Evolutionary conservation across 768 basidiomycete species (phyloP).

Genomic region (Tylopilus balloui): DNA sequence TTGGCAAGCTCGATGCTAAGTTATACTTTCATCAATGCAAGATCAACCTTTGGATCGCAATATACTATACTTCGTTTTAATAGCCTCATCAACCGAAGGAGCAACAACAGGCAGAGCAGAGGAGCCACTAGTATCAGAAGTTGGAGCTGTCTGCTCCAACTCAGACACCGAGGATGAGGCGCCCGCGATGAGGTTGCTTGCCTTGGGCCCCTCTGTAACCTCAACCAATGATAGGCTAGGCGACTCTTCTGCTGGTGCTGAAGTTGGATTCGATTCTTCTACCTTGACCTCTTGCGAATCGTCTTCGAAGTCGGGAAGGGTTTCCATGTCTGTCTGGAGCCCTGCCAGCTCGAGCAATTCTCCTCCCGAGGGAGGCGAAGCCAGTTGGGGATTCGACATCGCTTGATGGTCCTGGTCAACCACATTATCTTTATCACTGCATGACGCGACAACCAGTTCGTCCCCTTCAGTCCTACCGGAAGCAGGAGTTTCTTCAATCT

Average conservation of each 20-base stretch:
- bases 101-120: slow-evolving; percentile 5
- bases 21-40: slow-evolving; percentile 5
- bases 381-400: slow-evolving; percentile 1
- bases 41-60: neutral
- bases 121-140: slow-evolving; percentile 1
- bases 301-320: slow-evolving; percentile 59
- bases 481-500: slow-evolving; percentile 13
- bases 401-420: slow-evolving; percentile 8
- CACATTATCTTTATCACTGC: slow-evolving; percentile 20
- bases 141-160: slow-evolving; percentile 10
- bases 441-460: slow-evolving; percentile 10
- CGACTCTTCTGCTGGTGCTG: neutral
- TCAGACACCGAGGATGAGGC: neutral
- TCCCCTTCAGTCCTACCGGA: slow-evolving; percentile 2
- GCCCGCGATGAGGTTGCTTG: slow-evolving; percentile 1
- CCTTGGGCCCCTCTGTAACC: neutral
- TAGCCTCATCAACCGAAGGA: slow-evolving; percentile 17
- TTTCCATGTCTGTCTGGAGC: slow-evolving; percentile 35
- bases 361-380: slow-evolving; percentile 32
- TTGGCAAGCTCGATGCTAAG: slow-evolving; percentile 41
- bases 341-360: slow-evolving; percentile 54
- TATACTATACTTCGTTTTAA: slow-evolving; percentile 24
- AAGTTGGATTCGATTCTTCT: slow-evolving; percentile 5
- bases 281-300: slow-evolving; percentile 17
- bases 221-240: slow-evolving; percentile 1